Evolutionary conservation across 192 early-diverging fungal species (phyloP).

Genomic region (Haplosporangium gracile): DNA sequence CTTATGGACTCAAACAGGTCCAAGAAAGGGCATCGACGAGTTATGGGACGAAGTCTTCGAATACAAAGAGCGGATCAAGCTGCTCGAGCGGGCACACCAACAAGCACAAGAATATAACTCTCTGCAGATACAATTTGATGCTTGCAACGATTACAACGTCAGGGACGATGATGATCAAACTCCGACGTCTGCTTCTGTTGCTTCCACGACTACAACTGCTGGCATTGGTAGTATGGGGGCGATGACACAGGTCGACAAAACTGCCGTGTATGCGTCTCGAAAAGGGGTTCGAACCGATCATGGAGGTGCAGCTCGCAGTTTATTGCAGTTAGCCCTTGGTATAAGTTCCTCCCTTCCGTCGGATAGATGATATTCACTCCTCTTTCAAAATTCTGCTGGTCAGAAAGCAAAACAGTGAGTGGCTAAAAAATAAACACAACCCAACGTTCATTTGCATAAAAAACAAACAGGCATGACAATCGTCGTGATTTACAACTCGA

Average conservation of each 20-base stretch:
- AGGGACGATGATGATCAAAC: constrained; percentile 8
- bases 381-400: background rate
- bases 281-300: constrained; percentile 28
- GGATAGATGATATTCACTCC: background rate
- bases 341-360: background rate
- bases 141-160: background rate
- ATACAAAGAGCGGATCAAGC: constrained; percentile 42
- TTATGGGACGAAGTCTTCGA: constrained; percentile 53
- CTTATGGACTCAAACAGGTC: constrained; percentile 6
- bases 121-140: background rate
- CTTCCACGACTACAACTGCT: background rate
- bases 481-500: background rate
- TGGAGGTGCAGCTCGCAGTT: constrained; percentile 24
- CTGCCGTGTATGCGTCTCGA: constrained; percentile 28
- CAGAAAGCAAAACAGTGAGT: background rate
- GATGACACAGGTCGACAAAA: constrained; percentile 27
- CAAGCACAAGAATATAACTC: constrained; percentile 15
- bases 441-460: background rate
- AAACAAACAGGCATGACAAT: background rate
- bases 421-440: no score
- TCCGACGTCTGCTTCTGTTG: background rate
- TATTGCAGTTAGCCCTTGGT: constrained; percentile 15
- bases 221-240: background rate
- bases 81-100: constrained; percentile 21
- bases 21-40: constrained; percentile 43